Percentiles rank a stretch among this genome's conserved stretches.
These are phyloP conservation scores for Tetrahymena thermophila DNA, from an alignment of 73 alveolate species.

Conservation along the genomic window DNA sequence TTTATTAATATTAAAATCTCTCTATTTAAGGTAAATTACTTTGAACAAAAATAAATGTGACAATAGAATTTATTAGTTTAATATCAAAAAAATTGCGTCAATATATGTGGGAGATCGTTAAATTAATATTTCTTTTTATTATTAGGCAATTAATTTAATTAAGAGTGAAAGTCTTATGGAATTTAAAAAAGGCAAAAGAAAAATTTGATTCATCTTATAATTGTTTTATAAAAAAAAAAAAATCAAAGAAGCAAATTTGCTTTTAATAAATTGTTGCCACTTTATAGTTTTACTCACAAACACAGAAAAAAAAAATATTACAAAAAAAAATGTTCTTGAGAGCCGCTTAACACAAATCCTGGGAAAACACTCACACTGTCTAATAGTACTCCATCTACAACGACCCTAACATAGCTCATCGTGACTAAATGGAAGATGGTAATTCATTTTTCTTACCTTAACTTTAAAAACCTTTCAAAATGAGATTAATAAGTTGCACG, in stretches of 20 bases:
- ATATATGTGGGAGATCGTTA: neutral
- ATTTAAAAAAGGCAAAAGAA: neutral
- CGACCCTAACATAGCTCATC: neutral
- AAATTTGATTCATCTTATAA: neutral
- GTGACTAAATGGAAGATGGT: slow-evolving; percentile 3
- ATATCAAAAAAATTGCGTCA: neutral
- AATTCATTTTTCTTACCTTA: neutral
- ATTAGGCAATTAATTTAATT: neutral
- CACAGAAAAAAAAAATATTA: neutral
- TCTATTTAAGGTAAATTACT: neutral
- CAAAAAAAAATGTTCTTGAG: neutral
- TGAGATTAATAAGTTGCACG: neutral
- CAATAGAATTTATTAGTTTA: neutral
- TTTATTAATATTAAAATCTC: neutral
- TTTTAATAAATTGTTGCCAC: neutral
- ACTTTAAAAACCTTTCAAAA: neutral
- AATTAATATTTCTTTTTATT: neutral
- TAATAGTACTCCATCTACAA: neutral
- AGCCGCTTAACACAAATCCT: neutral
- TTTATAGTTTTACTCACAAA: neutral
- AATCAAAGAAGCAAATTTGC: neutral
- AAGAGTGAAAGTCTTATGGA: neutral
- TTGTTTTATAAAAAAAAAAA: neutral
- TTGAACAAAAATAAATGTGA: neutral
- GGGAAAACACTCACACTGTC: slow-evolving; percentile 2